Base-by-base conservation (phyloP, 164 flowering plant species). In the Vitis cinerea region DNA sequence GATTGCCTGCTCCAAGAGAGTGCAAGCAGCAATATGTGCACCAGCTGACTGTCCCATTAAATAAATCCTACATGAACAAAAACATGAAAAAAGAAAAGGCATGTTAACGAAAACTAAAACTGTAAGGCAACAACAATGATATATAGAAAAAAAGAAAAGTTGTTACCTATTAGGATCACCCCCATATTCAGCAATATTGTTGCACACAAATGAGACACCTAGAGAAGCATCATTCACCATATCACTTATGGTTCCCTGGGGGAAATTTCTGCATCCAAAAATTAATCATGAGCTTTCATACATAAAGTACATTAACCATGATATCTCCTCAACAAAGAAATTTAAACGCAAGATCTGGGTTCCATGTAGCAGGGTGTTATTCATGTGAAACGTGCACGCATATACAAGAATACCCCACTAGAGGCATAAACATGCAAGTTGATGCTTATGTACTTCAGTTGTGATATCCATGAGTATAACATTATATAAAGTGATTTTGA, bases 41-140 rank as follows among this genome's bases (percentile, higher is more conserved):
- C 99, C 99, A 69, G 98, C 98, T 58, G 99, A 93, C 76, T 95
- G 99, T 17, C 99, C 99, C 89, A 93, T 88, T 51, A 95, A 70
- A 80, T 87, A 95, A 64, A 95, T 79, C 85, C 98, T 95, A 72
- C 61, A 56, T 16, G 67, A 68, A 68, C 0, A 66, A 64, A 17
- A 48, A 59, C 11, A 64, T 15, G 7, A 37, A 37, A 37, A 37
- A 49, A 56, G 59, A 57, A 65, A 17, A 29, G 16, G 19, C 10
- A 69, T 10, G n/a, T 37, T 3, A 37, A 37, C 6, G 44, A 37
- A 37, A 37, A 37, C 44, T 37, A 37, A 6, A 37, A 37, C 44
- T 3, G 44, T 37, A 9, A 50, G 9, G 44, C 44, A 14, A 59
- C n/a, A 68, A 16, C 10, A 50, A 9, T 44, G 15, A n/a, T 37